Evolutionary conservation across 768 basidiomycete species (phyloP), one percentile per base, ranked within the genome.

Genomic region (Lactarius psammicola): DNA sequence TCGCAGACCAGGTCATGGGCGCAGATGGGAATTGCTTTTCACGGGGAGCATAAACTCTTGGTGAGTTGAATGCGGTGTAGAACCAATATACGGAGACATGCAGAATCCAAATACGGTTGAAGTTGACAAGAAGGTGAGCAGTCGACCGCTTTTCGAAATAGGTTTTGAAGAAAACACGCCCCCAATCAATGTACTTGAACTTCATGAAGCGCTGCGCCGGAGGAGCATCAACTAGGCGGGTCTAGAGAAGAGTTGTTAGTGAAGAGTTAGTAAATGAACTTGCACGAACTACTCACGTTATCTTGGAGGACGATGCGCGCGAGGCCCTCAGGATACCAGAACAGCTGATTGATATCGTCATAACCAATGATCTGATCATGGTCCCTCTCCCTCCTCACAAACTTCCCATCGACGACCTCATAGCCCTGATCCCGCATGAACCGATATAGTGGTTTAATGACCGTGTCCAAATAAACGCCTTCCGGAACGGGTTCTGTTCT

Each of bases 271-370:
- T 18, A 68, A 13, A 15, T 34, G 23, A 30, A 53, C 34, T 31
- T 38, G 58, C 33, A 28, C n/a, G 70, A 20, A 77, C 86, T 64
- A 77, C 86, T 63, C 71, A 95, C 94, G 72, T 90, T 92, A 75
- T 98, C 94, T 40, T 80, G 82, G 34, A 98, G 83, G 17, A 94
- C 87, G 70, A 99, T 98, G 71, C 92, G 89, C 0, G 93, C 90
- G 60, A 99, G 84, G 59, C 97, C 97, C 76, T 99, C 97, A 3
- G 97, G 97, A 76, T 98, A 99, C 97, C 97, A 99, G 79, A 99
- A 99, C 28, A 98, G 80, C 74, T 99, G 97, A 76, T 99, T 99
- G 79, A 99, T 93, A 75, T 99, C 97, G 76, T 99, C 97, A 75
- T 99, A 99, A n/a, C 97, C 97, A 71, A 98, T 95, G 75, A 98